Evolutionary conservation across 345 rosid genomes (phyloP), one percentile per base, ranked within the genome.

Genomic region (Cardamine resedifolia): DNA sequence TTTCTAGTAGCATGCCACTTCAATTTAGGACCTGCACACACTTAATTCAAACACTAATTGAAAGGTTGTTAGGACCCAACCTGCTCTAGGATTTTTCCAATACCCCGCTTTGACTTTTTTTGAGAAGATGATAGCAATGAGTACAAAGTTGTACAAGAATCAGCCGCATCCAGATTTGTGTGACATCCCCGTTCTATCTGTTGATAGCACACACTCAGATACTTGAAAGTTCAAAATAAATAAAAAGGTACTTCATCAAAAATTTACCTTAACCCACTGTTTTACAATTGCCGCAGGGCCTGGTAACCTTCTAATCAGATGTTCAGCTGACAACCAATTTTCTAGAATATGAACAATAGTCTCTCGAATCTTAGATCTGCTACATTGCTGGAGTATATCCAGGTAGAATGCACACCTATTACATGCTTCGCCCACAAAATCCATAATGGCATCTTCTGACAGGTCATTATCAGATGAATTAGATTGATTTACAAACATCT

Each of bases 211-310:
- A 64, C 59, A 78, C 68, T 84, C 39, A 81, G 81, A 48, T 24
- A 57, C 30, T 53, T 65, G 65, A 68, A 64, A 76, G 75, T 68
- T 73, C 53, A 72, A 58, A 43, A 36, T 39, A 66, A 23, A 19
- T 33, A 43, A 62, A 38, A 58, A 49, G 47, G 36, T 28, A 64
- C 14, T 34, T 52, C 30, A 59, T 71, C 9, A 63, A 78, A 51
- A 64, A 38, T 66, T 69, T 84, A 90, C 99, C 99, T 91, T 94
- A 74, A 85, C 96, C 99, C 99, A 94, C 51, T 85, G 90, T 78
- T 86, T 85, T 75, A 94, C 89, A 84, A 91, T 66, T 70, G 87
- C 74, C 71, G 68, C 73, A 20, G 93, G 99, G 83, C 80, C 84
- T 44, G 89, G 84, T 71, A 88, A 59, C 73, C 34, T 61, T 61